Base-by-base conservation (phyloP, 148 eudicot species). In the Cornus kousa region DNA sequence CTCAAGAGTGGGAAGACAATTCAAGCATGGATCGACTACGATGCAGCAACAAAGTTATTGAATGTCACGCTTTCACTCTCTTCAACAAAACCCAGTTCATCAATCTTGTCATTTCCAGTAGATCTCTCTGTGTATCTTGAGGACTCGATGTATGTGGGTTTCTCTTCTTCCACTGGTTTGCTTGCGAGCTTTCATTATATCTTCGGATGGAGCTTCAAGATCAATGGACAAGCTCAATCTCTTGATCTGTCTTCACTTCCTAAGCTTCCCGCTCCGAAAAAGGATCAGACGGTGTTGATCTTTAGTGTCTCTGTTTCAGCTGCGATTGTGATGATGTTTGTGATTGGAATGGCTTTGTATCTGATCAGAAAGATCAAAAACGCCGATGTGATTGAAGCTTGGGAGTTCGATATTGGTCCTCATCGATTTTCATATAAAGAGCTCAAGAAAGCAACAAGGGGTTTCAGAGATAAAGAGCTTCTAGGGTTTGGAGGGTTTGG, bases 401-500 rank as follows among this genome's bases (percentile, higher is more conserved):
- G 97, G 97, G 97, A 93, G 81, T 85, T 91, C 80, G 88, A 91
- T 68, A 66, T 91, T 32, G 97, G 95, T 40, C 97, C 97, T 1
- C 97, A 89, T 75, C 82, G 97, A 70, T 93, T 79, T 67, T 82
- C 92, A 11, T 93, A 91, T 77, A 67, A 86, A 39, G 97, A 89
- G 84, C 90, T 93, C n/a, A 90, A 79, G 82, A 76, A 85, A 76
- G 97, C 97, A 59, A 93, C 97, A 43, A 91, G 65, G 80, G 89
- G 92, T 22, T 93, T 93, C 70, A 82, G 79, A 69, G 92, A 91
- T 23, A 86, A 87, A 55, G 88, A 87, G 50, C 81, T 91, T 22
- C 80, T 93, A 23, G 97, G 97, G 22, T 90, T 89, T 82, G 97
- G 97, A 75, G 97, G 97, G 67, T 93, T 90, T 82, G 97, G 97